A percentile compares a stretch with the other conserved stretches of the same genome.
These are phyloP conservation scores for Fusarium robinianum DNA, from an alignment of 2,329 filamentous ascomycete species.

Conservation along the genomic window DNA sequence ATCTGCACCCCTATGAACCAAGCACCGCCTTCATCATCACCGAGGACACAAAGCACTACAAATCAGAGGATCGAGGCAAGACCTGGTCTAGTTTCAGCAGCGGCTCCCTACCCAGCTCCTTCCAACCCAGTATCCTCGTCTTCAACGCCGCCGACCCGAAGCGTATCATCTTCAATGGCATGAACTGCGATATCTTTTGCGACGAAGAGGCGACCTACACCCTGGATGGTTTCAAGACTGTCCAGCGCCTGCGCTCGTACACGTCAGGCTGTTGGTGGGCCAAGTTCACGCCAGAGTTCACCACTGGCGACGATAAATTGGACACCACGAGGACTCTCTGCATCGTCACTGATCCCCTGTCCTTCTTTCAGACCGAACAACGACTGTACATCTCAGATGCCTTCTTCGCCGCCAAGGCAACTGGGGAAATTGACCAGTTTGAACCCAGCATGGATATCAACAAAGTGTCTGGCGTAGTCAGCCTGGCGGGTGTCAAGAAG, in stretches of 20 bases:
- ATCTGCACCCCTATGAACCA: slow-evolving; percentile 78
- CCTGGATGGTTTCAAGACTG: slow-evolving; percentile 77
- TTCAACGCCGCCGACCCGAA: slow-evolving; percentile 86
- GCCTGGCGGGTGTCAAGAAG: slow-evolving; percentile 81
- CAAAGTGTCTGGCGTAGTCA: slow-evolving; percentile 78
- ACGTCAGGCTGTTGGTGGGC: slow-evolving; percentile 88
- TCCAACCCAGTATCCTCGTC: slow-evolving; percentile 57
- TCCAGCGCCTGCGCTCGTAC: slow-evolving; percentile 67
- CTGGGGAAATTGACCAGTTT: slow-evolving; percentile 60
- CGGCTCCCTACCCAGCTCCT: slow-evolving; percentile 59
- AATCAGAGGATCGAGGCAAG: slow-evolving; percentile 81
- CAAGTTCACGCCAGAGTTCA: slow-evolving; percentile 74
- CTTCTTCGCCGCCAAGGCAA: slow-evolving; percentile 69
- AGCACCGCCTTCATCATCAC: slow-evolving; percentile 82
- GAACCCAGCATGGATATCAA: slow-evolving; percentile 79
- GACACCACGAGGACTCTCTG: slow-evolving; percentile 78
- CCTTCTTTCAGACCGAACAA: slow-evolving; percentile 72
- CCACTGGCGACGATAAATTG: slow-evolving; percentile 65
- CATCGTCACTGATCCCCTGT: slow-evolving; percentile 74
- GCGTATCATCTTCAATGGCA: slow-evolving; percentile 83
- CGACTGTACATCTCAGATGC: slow-evolving; percentile 80
- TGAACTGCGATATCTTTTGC: slow-evolving; percentile 69
- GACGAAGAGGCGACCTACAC: slow-evolving; percentile 73
- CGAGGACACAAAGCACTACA: slow-evolving; percentile 71
- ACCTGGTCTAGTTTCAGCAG: slow-evolving; percentile 78